phyloP scores from a whole-genome alignment of 1,284 basidiomycete genomes.

The Omphalotus olearius region DNA sequence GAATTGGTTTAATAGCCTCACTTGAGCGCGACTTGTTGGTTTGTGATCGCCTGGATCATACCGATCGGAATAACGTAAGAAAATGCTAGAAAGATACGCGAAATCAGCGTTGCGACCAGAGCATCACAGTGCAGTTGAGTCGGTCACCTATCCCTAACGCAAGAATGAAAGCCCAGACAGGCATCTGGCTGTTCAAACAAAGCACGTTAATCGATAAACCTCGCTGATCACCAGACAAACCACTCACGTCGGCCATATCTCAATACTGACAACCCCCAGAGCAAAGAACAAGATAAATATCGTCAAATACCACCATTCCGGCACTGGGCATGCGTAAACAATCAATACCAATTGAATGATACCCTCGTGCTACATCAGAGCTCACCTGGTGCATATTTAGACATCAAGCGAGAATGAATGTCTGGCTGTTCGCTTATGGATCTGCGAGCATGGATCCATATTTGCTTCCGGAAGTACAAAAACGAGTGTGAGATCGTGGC shows the following conservation, averaged over 20 bases:
- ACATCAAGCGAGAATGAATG: slow-evolving; percentile 81
- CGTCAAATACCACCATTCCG: slow-evolving; percentile 24
- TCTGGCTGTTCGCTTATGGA: slow-evolving; percentile 72
- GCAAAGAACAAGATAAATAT: slow-evolving; percentile 39
- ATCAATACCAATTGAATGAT: background rate
- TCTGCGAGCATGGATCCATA: slow-evolving; percentile 56
- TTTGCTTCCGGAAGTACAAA: slow-evolving; percentile 76
- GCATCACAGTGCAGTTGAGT: slow-evolving; percentile 7
- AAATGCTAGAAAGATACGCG: slow-evolving; percentile 24
- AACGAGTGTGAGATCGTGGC: slow-evolving; percentile 52
- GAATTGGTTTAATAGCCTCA: slow-evolving; percentile 5
- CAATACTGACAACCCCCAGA: slow-evolving; percentile 65
- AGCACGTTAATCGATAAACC: background rate
- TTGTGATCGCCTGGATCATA: slow-evolving; percentile 48
- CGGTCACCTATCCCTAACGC: slow-evolving; percentile 28
- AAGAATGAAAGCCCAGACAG: slow-evolving; percentile 40
- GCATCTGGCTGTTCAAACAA: slow-evolving; percentile 27
- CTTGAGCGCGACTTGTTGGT: slow-evolving; percentile 46
- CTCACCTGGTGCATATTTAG: slow-evolving; percentile 60
- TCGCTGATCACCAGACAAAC: background rate
- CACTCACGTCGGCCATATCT: slow-evolving; percentile 58
- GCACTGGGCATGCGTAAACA: slow-evolving; percentile 6
- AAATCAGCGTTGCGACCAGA: background rate
- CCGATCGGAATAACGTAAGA: slow-evolving; percentile 57
- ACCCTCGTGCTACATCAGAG: slow-evolving; percentile 2